Evolutionary conservation across 2,329 filamentous ascomycete species (phyloP), one percentile per base, ranked within the genome.

Genomic region (Aureobasidium lini): DNA sequence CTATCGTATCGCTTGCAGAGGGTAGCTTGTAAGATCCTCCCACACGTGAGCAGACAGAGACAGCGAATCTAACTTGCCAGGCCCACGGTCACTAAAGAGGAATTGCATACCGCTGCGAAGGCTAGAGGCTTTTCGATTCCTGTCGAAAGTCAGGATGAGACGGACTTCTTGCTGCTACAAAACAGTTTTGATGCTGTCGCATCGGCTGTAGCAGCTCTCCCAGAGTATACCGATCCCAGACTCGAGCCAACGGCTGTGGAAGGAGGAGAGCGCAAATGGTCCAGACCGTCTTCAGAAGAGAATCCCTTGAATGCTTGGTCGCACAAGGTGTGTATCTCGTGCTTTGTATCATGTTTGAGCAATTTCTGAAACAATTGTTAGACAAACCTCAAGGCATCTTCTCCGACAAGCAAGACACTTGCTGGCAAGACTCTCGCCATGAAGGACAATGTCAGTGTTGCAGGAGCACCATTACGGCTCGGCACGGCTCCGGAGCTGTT

Each of bases 391-490:
- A 64, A 61, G n/a, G 65, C 70, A 6, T 59, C 64, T 3, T 60
- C 60, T 43, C 68, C 69, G 4, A 54, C 61, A 15, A 68, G 61
- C 18, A 54, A 48, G 13, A 54, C 49, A 13, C 66, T 74, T 3
- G 57, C 62, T 15, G 71, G 69, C 13, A 65, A 62, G 47, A 72
- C 67, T 5, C 57, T 79, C 9, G 75, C 71, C 4, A 65, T 80
- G 56, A 81, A 80, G 63, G 78, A 79, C 65, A 79, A 79, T 61
- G 74, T 80, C 10, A 72, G 73, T 5, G 70, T 81, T 1, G 74
- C 71, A 0, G 75, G 73, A 5, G 69, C 79, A 31, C 75, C 76
- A 10, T 70, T 75, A n/a, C 73, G 75, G 2, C 68, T 76, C 9
- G 78, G 78, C 1, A 77, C 75, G 6, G 69, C 67, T 32, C 65